These are phyloP conservation scores for Heliocybe sulcata DNA, from an alignment of 1,284 basidiomycete species.

Conservation along the genomic window DNA sequence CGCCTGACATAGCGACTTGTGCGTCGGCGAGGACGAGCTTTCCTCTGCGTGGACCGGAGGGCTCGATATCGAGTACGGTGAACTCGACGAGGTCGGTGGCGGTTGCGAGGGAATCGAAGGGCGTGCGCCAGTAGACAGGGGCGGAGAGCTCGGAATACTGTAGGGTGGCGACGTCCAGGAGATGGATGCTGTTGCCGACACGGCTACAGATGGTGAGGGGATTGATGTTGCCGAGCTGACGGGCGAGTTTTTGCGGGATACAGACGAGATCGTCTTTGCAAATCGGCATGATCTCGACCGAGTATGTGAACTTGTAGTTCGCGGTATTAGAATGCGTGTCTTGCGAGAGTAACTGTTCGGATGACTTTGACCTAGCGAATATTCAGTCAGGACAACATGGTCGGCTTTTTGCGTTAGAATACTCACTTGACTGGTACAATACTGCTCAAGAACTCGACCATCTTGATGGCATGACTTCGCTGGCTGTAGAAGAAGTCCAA, in stretches of 20 bases:
- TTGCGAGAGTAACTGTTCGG: conserved; percentile 88
- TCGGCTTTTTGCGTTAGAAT: neutral
- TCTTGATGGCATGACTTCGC: conserved; percentile 89
- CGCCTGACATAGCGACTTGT: conserved; percentile 85
- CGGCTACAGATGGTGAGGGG: conserved; percentile 86
- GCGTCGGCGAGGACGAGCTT: conserved; percentile 89
- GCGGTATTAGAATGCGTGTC: conserved; percentile 92
- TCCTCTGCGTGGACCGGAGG: conserved; percentile 61
- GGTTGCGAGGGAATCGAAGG: conserved; percentile 80
- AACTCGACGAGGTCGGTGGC: conserved; percentile 91
- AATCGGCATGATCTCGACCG: conserved; percentile 93
- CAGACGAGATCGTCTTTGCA: conserved; percentile 98
- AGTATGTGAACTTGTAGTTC: conserved; percentile 98
- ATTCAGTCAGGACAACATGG: conserved; percentile 3
- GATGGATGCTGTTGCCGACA: conserved; percentile 87
- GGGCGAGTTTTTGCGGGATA: conserved; percentile 79
- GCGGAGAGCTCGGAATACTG: conserved; percentile 79
- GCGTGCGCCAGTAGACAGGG: conserved; percentile 85
- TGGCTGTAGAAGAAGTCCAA: conserved; percentile 96
- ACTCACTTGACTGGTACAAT: conserved; percentile 84
- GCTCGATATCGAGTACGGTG: conserved; percentile 92
- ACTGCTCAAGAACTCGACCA: conserved; percentile 90
- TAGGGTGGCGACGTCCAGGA: conserved; percentile 86
- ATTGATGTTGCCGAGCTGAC: conserved; percentile 80
- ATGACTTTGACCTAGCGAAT: conserved; percentile 69